These are phyloP conservation scores for Didymella sp. DNA, from an alignment of 2,329 filamentous ascomycete species.

Conservation along the genomic window DNA sequence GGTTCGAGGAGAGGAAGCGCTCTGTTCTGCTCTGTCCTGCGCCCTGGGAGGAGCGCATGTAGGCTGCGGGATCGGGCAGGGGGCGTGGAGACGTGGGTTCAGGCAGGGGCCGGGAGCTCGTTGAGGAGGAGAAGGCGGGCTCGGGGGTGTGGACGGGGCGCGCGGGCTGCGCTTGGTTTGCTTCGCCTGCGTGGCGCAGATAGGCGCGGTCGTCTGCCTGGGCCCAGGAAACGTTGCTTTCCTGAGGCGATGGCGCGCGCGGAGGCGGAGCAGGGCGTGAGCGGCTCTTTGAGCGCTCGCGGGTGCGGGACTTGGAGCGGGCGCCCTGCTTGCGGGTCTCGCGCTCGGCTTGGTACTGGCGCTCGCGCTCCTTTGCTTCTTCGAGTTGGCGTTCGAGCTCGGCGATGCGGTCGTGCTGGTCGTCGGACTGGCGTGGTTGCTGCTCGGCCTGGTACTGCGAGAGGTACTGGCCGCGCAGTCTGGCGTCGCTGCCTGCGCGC, in stretches of 20 bases:
- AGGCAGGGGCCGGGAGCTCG: conserved; percentile 37
- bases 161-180: conserved; percentile 40
- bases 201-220: conserved; percentile 68
- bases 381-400: conserved; percentile 79
- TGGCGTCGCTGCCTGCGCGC: conserved; percentile 67
- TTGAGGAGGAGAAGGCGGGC: conserved; percentile 25
- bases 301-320: conserved; percentile 46
- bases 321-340: conserved; percentile 57
- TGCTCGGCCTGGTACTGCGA: conserved; percentile 85
- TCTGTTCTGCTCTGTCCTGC: conserved; percentile 59
- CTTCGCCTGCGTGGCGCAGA: conserved; percentile 64
- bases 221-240: conserved; percentile 69
- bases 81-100: conserved; percentile 44
- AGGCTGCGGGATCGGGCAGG: conserved; percentile 44
- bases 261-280: conserved; percentile 44
- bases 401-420: conserved; percentile 69
- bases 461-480: conserved; percentile 81
- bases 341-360: conserved; percentile 67
- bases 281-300: conserved; percentile 46
- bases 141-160: conserved; percentile 40
- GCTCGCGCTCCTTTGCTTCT: conserved; percentile 71
- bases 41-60: conserved; percentile 28
- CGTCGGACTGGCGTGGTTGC: conserved; percentile 49
- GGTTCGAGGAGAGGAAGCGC: conserved; percentile 63
- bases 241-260: conserved; percentile 53